phyloP scores from a whole-genome alignment of 1,139 yeast genomes.

The Wickerhamomyces sp. region DNA sequence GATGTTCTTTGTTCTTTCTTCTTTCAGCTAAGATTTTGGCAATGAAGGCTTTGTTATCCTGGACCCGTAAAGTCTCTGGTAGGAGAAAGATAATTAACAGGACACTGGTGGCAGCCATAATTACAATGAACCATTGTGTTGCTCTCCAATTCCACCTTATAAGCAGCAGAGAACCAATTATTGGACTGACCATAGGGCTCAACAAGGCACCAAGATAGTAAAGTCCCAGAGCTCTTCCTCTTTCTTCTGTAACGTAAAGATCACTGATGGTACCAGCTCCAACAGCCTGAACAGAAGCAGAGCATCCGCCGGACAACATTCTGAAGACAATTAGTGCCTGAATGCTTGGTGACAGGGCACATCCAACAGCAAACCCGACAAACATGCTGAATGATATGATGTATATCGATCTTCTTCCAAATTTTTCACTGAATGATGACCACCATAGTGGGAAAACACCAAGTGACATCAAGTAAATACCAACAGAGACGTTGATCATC shows the following conservation, averaged over 20 bases:
- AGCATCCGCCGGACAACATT: constrained; percentile 71
- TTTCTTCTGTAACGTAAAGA: constrained; percentile 55
- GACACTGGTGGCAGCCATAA: constrained; percentile 53
- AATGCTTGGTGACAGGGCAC: constrained; percentile 61
- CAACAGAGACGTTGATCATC: constrained; percentile 73
- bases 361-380: constrained; percentile 64
- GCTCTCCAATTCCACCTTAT: constrained; percentile 83
- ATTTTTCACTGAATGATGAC: constrained; percentile 72
- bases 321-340: constrained; percentile 62
- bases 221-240: constrained; percentile 79
- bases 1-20: constrained; percentile 13
- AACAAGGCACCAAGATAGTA: constrained; percentile 77
- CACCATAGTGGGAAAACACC: constrained; percentile 90
- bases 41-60: constrained; percentile 46
- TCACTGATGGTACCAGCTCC: constrained; percentile 90
- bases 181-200: constrained; percentile 80
- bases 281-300: constrained; percentile 83
- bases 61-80: constrained; percentile 71
- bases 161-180: constrained; percentile 73
- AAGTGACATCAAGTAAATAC: constrained; percentile 64
- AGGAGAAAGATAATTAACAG: constrained; percentile 47
- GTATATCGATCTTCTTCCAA: constrained; percentile 74
- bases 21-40: constrained; percentile 38
- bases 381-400: constrained; percentile 60
- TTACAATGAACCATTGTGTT: constrained; percentile 80